Evolutionary conservation across 2,329 filamentous ascomycete genomes (phyloP), one percentile per base, ranked within the genome.

Genomic region (Neopestalotiopsis sp.): DNA sequence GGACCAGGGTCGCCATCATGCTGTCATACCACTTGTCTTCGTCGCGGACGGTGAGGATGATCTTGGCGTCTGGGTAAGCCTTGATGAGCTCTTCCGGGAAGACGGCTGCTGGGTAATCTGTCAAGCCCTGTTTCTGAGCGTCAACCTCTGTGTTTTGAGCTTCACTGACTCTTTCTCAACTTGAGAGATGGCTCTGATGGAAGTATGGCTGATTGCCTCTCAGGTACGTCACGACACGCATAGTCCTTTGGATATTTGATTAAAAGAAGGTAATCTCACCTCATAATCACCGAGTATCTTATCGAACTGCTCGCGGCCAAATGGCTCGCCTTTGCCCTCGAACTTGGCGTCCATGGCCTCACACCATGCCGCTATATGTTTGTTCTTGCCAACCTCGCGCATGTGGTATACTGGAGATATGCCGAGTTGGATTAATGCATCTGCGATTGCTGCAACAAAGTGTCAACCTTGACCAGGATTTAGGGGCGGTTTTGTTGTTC

Each of bases 41-140:
- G 62, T 89, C 85, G 59, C 89, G 84, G 28, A 88, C 83, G 45
- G 83, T 87, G 69, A 91, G 78, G 61, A 91, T 86, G 70, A 91
- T 83, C 78, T 89, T 88, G 17, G 89, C 88, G 65, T 90, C 86
- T 4, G 89, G 89, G 75, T 91, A 91, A 13, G 88, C 87, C 70
- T 86, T 83, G 59, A 89, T 86, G 59, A 91, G 81, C 75, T 91
- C 88, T 72, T 85, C 84, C 13, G 86, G 84, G 74, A 91, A 78
- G 57, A 79, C 75, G 66, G 76, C 71, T 14, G 75, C 72, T 5
- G 77, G 78, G 64, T 76, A 78, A 69, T 79, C 78, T 57, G 77
- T 72, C 10, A 75, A 67, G 40, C 71, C 74, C 71, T 75, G 20
- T 40, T 24, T n/a, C 30, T 4, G 12, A 38, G 32, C 12, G 24